phyloP scores from a whole-genome alignment of 2,329 filamentous ascomycete species.

The Arthrobotrys megalospora region DNA sequence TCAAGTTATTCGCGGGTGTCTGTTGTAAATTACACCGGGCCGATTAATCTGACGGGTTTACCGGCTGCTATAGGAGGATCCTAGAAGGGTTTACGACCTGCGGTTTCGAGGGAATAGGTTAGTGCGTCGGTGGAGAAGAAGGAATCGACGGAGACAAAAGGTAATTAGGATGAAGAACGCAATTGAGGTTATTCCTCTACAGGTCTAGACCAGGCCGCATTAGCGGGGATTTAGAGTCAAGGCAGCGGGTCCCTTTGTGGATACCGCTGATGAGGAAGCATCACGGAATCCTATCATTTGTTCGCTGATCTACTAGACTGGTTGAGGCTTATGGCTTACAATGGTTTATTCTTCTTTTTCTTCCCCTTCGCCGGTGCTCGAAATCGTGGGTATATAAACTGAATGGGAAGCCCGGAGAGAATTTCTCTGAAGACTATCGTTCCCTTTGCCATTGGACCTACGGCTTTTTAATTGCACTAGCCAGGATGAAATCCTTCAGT shows the following conservation, averaged over 20 bases:
- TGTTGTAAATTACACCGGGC: not conserved
- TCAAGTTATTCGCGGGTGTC: not conserved
- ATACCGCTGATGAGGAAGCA: constrained; percentile 2
- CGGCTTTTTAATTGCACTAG: not conserved
- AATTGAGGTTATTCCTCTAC: constrained; percentile 14
- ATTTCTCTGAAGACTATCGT: not conserved
- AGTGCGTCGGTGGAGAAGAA: not conserved
- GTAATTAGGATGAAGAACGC: not conserved
- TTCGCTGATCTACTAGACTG: constrained; percentile 11
- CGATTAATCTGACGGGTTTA: not conserved
- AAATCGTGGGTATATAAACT: constrained; percentile 18
- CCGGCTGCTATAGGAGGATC: not conserved
- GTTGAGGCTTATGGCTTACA: not conserved
- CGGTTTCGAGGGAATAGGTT: not conserved
- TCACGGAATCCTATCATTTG: not conserved
- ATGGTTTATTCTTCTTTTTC: constrained; percentile 3
- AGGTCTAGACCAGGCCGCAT: constrained; percentile 12
- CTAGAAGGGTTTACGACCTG: not conserved
- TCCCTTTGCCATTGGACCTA: not conserved
- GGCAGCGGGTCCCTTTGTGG: not conserved
- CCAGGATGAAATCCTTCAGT: constrained; percentile 40
- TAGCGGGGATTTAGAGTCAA: not conserved
- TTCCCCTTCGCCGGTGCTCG: not conserved
- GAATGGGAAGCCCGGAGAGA: not conserved
- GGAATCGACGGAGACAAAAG: constrained; percentile 12